Base-by-base conservation (phyloP, 768 basidiomycete genomes). In the Xerocomus spinulosus region DNA sequence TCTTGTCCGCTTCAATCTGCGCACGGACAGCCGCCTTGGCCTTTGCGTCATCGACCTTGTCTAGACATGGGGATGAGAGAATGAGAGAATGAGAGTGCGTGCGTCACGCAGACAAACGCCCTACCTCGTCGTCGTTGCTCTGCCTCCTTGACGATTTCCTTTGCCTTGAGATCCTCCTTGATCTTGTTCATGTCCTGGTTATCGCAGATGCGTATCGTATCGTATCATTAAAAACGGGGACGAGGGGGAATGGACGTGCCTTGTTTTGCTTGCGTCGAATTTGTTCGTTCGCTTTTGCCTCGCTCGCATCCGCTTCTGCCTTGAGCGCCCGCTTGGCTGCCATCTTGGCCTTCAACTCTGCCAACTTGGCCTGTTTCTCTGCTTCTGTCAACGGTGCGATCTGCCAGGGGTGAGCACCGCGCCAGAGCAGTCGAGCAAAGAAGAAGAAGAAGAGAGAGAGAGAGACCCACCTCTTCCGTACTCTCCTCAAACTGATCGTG, bases 401-500 rank as follows among this genome's bases (percentile, higher is more conserved):
- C 91, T 92, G 48, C 18, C 24, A 17, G n/a, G n/a, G n/a, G n/a
- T n/a, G n/a, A n/a, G n/a, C n/a, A n/a, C n/a, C n/a, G n/a, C n/a
- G n/a, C n/a, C n/a, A n/a, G n/a, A n/a, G n/a, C n/a, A n/a, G n/a
- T n/a, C n/a, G n/a, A n/a, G n/a, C n/a, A 28, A 10, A 10, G 10
- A 28, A 28, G 26, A 28, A 10, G 26, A 28, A 10, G 10, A 10
- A 28, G 26, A 28, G 26, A 28, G 26, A 28, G 26, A 28, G 20
- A 20, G 14, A 39, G 17, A 40, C 43, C 42, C 39, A 90, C 92
- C 77, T 97, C 95, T 60, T 98, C 93, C 0, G 83, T 89, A 2
- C 88, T 92, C 61, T 97, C 95, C 63, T 96, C 94, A 53, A 97
- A 98, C 55, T 93, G 84, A 66, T 92, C 85, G 63, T 99, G 95